These are phyloP conservation scores for Cyclotella atomus DNA, from an alignment of 108 stramenopile species.

Conservation along the genomic window DNA sequence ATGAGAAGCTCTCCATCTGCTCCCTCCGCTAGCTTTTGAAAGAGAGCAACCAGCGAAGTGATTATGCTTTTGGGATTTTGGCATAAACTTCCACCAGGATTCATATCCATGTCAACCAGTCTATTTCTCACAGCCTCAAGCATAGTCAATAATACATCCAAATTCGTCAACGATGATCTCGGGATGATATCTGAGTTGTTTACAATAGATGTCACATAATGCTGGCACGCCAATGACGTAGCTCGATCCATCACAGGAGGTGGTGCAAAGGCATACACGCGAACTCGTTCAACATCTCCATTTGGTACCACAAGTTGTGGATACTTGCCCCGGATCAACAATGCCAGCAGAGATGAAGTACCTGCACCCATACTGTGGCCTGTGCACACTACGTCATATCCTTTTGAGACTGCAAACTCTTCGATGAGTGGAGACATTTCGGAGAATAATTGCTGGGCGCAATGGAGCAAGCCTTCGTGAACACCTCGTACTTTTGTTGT, in stretches of 20 bases:
- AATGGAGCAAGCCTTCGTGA: conserved; percentile 51
- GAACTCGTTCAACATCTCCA: conserved; percentile 27
- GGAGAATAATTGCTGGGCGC: conserved; percentile 42
- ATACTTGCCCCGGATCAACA: conserved; percentile 61
- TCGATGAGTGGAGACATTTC: conserved; percentile 53
- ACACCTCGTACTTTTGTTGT: conserved; percentile 47
- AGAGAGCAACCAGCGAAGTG: conserved; percentile 50
- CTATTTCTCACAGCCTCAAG: conserved; percentile 49
- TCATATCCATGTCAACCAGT: conserved; percentile 52
- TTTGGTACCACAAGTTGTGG: conserved; percentile 39
- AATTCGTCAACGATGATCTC: conserved; percentile 64
- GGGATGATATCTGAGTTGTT: conserved; percentile 78
- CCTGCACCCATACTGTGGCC: conserved; percentile 76
- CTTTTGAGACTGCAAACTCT: conserved; percentile 44
- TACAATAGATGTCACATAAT: conserved; percentile 66
- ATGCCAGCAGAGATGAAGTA: conserved; percentile 53
- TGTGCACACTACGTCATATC: conserved; percentile 53
- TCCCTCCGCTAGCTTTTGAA: conserved; percentile 54
- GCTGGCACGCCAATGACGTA: conserved; percentile 56
- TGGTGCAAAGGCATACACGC: conserved; percentile 75
- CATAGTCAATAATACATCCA: conserved; percentile 63
- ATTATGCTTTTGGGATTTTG: conserved; percentile 14
- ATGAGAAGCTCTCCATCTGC: conserved; percentile 56
- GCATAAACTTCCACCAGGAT: conserved; percentile 24
- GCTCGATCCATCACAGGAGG: conserved; percentile 73